Conservation (phyloP, 2,329 filamentous ascomycete genomes). For the Nothopassalora personata region DNA sequence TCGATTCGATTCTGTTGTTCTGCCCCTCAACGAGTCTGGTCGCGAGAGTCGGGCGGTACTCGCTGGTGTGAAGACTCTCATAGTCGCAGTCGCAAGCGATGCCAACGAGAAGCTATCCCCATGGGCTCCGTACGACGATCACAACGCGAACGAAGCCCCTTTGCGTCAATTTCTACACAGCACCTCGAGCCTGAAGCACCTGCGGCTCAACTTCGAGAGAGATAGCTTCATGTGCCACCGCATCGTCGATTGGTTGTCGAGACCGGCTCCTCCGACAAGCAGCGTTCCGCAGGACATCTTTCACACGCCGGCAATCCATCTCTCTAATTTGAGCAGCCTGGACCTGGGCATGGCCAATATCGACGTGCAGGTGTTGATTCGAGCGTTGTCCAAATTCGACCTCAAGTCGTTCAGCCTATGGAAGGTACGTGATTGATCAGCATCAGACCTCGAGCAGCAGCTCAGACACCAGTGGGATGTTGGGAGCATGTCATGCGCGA, state of each 20-base stretch:
- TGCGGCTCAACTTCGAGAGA: conserved; percentile 25
- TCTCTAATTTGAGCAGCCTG: conserved; percentile 13
- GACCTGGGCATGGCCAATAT: conserved; percentile 20
- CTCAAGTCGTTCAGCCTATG: conserved; percentile 22
- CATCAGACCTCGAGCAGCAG: no score
- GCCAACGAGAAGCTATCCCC: neutral
- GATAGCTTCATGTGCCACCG: conserved; percentile 2
- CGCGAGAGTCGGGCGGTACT: conserved; percentile 7
- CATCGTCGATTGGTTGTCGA: conserved; percentile 11
- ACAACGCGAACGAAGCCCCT: conserved; percentile 2
- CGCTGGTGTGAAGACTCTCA: conserved; percentile 15
- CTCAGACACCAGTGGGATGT: no score
- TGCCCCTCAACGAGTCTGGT: neutral
- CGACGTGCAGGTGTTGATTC: conserved; percentile 5
- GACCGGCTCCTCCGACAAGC: neutral
- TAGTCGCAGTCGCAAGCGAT: conserved; percentile 14
- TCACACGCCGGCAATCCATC: conserved; percentile 4
- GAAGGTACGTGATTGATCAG: conserved; percentile 11
- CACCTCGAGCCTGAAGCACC: conserved; percentile 12
- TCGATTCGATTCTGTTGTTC: neutral
- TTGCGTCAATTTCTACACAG: conserved; percentile 18
- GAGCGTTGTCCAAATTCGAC: conserved; percentile 19
- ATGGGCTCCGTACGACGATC: conserved; percentile 3
- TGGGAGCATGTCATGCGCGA: no score
- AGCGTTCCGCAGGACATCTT: neutral